Conservation (phyloP, 345 rosid genomes). For the Eucalyptus regnans region DNA sequence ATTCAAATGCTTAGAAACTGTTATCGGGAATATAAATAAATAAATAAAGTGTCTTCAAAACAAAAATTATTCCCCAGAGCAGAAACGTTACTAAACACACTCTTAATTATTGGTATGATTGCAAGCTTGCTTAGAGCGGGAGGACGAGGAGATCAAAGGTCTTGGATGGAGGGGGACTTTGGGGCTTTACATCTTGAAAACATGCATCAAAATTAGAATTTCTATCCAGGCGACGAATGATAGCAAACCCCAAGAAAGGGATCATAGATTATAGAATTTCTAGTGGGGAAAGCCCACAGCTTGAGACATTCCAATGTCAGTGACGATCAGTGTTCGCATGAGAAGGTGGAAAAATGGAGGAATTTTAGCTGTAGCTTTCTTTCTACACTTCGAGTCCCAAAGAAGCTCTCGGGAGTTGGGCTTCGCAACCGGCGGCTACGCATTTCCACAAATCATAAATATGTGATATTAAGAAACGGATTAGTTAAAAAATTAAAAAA, state of each 20-base stretch:
- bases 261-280: neutral
- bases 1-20: no score
- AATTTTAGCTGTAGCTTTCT: neutral
- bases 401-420: neutral
- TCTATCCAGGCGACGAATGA: neutral
- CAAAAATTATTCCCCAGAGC: fast-evolving
- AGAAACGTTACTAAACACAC: no score
- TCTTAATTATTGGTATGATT: neutral
- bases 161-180: neutral
- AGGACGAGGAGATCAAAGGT: neutral
- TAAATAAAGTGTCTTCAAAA: no score
- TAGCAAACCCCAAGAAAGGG: neutral
- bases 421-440: neutral
- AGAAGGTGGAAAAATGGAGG: neutral
- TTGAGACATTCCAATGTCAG: neutral
- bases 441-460: neutral
- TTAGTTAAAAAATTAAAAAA: neutral
- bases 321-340: neutral
- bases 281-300: neutral
- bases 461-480: neutral
- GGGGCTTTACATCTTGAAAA: neutral
- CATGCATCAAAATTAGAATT: neutral
- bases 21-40: no score
- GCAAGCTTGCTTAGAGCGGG: neutral
- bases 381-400: neutral